A percentile compares a stretch with the other conserved stretches of the same genome.
phyloP scores from a whole-genome alignment of 1,284 basidiomycete genomes.

The Ceratobasidium sp. region DNA sequence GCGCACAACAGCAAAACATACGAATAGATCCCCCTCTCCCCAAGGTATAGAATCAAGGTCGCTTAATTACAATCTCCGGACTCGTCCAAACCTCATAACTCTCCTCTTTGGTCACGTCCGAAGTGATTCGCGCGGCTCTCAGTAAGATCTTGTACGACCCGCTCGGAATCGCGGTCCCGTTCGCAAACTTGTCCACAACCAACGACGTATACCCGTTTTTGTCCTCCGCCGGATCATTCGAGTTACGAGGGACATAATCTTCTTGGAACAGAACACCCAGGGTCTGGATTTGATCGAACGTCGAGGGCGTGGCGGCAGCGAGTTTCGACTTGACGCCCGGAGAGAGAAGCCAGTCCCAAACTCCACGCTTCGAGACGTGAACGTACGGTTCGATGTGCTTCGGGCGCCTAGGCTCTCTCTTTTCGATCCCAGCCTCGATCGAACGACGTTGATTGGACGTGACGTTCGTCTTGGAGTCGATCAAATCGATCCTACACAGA shows the following conservation, averaged over 20 bases:
- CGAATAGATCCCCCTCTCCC: no score
- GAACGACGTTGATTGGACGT: background rate
- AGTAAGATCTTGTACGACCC: slow-evolving; percentile 44
- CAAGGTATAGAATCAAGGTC: no score
- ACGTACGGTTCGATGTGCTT: background rate
- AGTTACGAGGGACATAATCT: slow-evolving; percentile 18
- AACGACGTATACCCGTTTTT: slow-evolving; percentile 21
- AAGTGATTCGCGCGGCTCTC: slow-evolving; percentile 42
- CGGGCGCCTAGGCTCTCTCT: background rate
- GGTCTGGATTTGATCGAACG: background rate
- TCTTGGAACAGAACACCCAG: background rate
- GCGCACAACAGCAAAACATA: no score
- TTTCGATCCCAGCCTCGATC: background rate
- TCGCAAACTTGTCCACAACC: slow-evolving; percentile 30
- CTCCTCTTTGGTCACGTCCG: slow-evolving; percentile 29
- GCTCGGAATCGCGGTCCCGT: slow-evolving; percentile 44
- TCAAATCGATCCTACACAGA: slow-evolving; percentile 52
- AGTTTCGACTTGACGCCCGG: background rate
- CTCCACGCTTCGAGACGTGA: slow-evolving; percentile 1
- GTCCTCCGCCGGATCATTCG: background rate
- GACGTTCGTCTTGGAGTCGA: slow-evolving; percentile 45
- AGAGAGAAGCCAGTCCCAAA: background rate
- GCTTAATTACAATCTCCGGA: slow-evolving; percentile 26
- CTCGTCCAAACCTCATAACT: slow-evolving; percentile 44
- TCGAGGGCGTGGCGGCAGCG: background rate